Evolutionary conservation across 768 basidiomycete genomes (phyloP), one percentile per base, ranked within the genome.

Genomic region (Panellus pusillus): DNA sequence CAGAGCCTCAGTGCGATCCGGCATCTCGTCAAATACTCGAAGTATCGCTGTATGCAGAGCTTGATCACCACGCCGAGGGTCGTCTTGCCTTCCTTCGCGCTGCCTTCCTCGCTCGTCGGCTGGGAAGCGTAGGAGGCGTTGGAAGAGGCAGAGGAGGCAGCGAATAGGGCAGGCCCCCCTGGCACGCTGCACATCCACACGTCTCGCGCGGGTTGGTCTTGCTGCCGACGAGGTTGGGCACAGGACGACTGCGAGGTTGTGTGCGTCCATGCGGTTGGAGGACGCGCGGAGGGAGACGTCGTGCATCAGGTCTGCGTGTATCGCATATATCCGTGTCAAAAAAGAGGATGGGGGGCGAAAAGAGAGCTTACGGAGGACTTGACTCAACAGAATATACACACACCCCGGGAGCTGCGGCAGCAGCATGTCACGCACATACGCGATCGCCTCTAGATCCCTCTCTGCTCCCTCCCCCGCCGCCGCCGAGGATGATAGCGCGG

Each of bases 1-100:
- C 13, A 80, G 57, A 3, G 83, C 83, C 60, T 91, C 89, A 54
- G 77, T 78, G 14, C 83, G 79, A 69, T 92, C 91, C 52, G 68
- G 71, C n/a, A 87, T 69, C 61, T 93, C 91, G 65, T 92, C 91
- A 61, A 93, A 93, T 28, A 93, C 74, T 93, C 91, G 66, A 86
- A 92, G 66, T 93, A 93, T 39, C 82, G 81, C 62, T 87, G 79
- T 46, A 93, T 91, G 67, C 89, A 93, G 39, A 90, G 70, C 64
- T 84, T 84, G 67, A 92, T 74, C 38, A 93, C 72, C 56, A 76
- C 73, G 3, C 89, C 90, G 0, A 93, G 73, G 0, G 89, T 91
- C 9, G 82, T 83, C 58, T 72, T 73, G 31, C 79, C 79, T 61
- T 82, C 79, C 4, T 58, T 27, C 60, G 61, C 2, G 72, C 61